These are phyloP conservation scores for Physaria fendleri DNA, from an alignment of 345 rosid species.

Conservation along the genomic window DNA sequence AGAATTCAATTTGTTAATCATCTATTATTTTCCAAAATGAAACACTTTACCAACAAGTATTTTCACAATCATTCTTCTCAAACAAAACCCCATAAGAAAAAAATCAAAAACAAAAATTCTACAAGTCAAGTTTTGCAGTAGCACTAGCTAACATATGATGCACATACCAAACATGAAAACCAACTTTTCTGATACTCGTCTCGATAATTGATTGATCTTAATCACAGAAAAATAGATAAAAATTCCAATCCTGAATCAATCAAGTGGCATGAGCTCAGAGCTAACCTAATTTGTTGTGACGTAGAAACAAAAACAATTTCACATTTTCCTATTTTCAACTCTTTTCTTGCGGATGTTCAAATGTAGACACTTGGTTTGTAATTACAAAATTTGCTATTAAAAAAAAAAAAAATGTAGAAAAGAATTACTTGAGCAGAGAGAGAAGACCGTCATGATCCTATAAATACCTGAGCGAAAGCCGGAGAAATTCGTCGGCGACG, in stretches of 20 bases:
- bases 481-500: neutral
- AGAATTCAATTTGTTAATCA: neutral
- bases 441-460: neutral
- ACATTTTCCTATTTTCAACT: neutral
- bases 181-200: neutral
- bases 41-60: neutral
- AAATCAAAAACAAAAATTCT: neutral
- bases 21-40: too few species aligned
- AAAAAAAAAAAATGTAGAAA: neutral
- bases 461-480: neutral
- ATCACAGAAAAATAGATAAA: neutral
- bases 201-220: neutral
- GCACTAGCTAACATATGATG: neutral
- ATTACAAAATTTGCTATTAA: neutral
- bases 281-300: neutral
- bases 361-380: neutral
- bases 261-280: neutral
- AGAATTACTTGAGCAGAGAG: neutral
- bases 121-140: neutral
- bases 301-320: neutral
- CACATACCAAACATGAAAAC: neutral
- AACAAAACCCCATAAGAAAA: neutral
- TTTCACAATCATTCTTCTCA: neutral
- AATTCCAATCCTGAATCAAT: neutral
- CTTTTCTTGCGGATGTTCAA: neutral